Conservation (phyloP, 805 yeast genomes). For the Ogataea degrootiae region DNA sequence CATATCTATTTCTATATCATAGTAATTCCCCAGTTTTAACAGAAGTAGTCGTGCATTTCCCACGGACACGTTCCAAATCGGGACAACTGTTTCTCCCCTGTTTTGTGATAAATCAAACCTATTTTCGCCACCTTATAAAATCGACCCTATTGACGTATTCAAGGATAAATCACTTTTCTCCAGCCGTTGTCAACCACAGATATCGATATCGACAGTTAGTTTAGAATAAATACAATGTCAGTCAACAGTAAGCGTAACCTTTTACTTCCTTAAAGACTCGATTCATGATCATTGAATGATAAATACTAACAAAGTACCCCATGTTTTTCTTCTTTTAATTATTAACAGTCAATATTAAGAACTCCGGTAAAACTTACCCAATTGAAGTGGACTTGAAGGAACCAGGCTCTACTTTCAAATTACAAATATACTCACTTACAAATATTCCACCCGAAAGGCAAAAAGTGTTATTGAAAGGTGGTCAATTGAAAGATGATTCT, state of each 20-base stretch:
- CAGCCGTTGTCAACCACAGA: too few species aligned
- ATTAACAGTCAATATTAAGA: constrained; percentile 45
- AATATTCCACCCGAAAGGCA: constrained; percentile 86
- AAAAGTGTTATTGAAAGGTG: constrained; percentile 84
- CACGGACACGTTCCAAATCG: background rate
- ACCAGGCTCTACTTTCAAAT: constrained; percentile 60
- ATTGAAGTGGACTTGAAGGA: constrained; percentile 49
- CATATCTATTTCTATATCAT: too few species aligned
- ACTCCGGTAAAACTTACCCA: constrained; percentile 64
- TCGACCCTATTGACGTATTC: too few species aligned
- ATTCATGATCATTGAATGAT: too few species aligned
- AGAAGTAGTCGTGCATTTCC: too few species aligned
- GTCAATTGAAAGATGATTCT: constrained; percentile 71
- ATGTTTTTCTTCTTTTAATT: background rate
- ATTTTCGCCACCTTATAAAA: background rate
- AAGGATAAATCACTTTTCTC: too few species aligned
- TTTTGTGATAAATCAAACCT: background rate
- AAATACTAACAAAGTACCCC: too few species aligned
- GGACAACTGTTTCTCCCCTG: background rate
- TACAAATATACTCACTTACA: constrained; percentile 66
- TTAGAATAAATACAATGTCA: background rate
- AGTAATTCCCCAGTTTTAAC: too few species aligned
- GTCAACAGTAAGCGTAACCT: constrained; percentile 4
- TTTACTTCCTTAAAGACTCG: too few species aligned
- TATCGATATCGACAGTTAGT: too few species aligned